phyloP scores from a whole-genome alignment of 2,329 filamentous ascomycete species.

The Botrytis paeoniae region DNA sequence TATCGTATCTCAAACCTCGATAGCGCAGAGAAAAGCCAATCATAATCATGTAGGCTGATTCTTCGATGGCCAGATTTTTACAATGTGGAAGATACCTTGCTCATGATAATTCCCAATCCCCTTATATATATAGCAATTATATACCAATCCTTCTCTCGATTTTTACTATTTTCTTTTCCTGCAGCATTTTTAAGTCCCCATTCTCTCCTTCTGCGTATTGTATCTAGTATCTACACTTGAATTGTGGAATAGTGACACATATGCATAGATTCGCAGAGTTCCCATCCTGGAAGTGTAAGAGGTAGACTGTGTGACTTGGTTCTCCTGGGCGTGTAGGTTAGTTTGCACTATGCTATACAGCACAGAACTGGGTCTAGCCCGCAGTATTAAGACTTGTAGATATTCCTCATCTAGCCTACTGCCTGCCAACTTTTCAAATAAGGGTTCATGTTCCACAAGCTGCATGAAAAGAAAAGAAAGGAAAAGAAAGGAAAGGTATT shows the following conservation, averaged over 20 bases:
- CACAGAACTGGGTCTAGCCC: background rate
- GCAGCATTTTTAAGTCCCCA: fast-evolving
- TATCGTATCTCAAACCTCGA: too few species aligned
- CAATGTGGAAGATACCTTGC: background rate
- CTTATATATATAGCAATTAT: background rate
- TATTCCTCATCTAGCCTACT: background rate
- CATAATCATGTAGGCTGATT: too few species aligned
- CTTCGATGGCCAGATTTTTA: background rate
- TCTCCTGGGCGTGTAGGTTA: background rate
- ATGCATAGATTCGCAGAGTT: background rate
- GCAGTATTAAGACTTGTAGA: background rate
- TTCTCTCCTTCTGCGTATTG: background rate
- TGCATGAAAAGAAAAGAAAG: background rate
- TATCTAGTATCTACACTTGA: background rate
- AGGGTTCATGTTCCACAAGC: background rate
- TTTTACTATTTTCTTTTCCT: background rate
- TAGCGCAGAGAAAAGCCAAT: background rate
- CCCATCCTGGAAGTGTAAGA: background rate
- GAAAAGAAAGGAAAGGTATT: background rate
- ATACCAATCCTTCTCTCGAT: background rate
- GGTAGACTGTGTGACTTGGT: background rate
- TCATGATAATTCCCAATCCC: background rate
- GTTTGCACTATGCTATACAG: background rate
- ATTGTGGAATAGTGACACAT: background rate
- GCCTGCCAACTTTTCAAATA: background rate